Evolutionary conservation across 2,329 filamentous ascomycete species (phyloP), one percentile per base, ranked within the genome.

Genomic region (Cladorrhinum sp.): DNA sequence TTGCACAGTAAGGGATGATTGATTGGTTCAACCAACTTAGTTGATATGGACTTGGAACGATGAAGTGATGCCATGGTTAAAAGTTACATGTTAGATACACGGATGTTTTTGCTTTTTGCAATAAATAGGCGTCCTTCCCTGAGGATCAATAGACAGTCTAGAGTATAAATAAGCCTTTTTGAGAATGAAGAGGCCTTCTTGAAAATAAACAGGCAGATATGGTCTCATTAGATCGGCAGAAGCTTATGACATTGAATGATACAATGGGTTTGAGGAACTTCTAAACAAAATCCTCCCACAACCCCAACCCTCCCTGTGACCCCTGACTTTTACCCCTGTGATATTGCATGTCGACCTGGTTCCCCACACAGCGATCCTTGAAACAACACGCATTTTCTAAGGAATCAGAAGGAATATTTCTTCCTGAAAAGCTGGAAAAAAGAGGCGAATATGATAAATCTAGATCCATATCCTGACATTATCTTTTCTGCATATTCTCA

Each of bases 1-100:
- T 85, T 62, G 77, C 71, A 10, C 79, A 81, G 36, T 68, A 56
- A 59, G 16, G 42, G 42, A 30, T 30, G 26, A 5, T 10, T 42
- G 36, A 12, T 7, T 42, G 6, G 14, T 42, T 4, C 6, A 14
- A n/a, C n/a, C n/a, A n/a, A n/a, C n/a, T n/a, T n/a, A n/a, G n/a
- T n/a, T n/a, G n/a, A n/a, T n/a, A n/a, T n/a, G 10, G 36, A 14
- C 36, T 42, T 7, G 36, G 16, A 42, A 42, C n/a, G 14, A n/a
- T 14, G 36, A n/a, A n/a, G 6, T 16, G 36, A 42, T 42, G 16
- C 36, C 36, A 42, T 42, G 14, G 10, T 42, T 14, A 42, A 8
- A 42, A n/a, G 36, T 42, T n/a, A n/a, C n/a, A n/a, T n/a, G n/a
- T n/a, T n/a, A n/a, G n/a, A n/a, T n/a, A n/a, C n/a, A n/a, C n/a